Evolutionary conservation across 495 filamentous ascomycete genomes (phyloP).

Genomic region (Lophium mytilinum): DNA sequence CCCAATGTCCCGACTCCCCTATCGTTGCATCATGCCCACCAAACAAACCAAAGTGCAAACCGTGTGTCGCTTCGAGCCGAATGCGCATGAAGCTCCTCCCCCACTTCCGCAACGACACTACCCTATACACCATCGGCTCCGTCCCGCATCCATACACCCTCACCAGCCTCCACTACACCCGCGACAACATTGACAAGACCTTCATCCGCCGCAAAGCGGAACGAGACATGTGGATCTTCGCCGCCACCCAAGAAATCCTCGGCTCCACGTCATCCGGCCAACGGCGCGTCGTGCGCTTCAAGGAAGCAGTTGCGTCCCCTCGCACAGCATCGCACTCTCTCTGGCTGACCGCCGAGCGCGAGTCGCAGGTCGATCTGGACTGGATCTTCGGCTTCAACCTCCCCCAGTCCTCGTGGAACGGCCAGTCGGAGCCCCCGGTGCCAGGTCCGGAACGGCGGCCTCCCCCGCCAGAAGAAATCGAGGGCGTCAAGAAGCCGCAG

Average conservation of each 20-base stretch:
- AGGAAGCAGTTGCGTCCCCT: constrained; percentile 68
- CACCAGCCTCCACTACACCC: constrained; percentile 47
- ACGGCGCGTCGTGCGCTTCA: constrained; percentile 62
- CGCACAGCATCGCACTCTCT: constrained; percentile 51
- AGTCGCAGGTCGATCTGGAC: constrained; percentile 57
- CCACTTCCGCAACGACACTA: constrained; percentile 32
- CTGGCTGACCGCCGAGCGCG: constrained; percentile 72
- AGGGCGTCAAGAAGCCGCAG: constrained; percentile 4
- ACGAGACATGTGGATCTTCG: constrained; percentile 74
- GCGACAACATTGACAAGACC: constrained; percentile 48
- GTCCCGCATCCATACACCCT: constrained; percentile 89
- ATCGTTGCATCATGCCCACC: constrained; percentile 77
- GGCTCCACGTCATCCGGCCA: constrained; percentile 51
- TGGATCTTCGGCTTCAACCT: constrained; percentile 86
- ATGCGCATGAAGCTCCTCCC: constrained; percentile 31
- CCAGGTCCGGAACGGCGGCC: constrained; percentile 1
- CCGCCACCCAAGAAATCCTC: constrained; percentile 62
- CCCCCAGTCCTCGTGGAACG: constrained; percentile 47
- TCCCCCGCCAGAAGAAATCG: constrained; percentile 1
- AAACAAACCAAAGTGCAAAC: constrained; percentile 62
- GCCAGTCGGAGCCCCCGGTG: constrained; percentile 30
- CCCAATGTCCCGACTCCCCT: constrained; percentile 62
- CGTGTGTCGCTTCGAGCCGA: constrained; percentile 55
- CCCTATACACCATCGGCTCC: constrained; percentile 70
- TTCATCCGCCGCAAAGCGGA: constrained; percentile 66